Evolutionary conservation across 2,329 filamentous ascomycete species (phyloP), one percentile per base, ranked within the genome.

Genomic region (Diaporthe australafricana): DNA sequence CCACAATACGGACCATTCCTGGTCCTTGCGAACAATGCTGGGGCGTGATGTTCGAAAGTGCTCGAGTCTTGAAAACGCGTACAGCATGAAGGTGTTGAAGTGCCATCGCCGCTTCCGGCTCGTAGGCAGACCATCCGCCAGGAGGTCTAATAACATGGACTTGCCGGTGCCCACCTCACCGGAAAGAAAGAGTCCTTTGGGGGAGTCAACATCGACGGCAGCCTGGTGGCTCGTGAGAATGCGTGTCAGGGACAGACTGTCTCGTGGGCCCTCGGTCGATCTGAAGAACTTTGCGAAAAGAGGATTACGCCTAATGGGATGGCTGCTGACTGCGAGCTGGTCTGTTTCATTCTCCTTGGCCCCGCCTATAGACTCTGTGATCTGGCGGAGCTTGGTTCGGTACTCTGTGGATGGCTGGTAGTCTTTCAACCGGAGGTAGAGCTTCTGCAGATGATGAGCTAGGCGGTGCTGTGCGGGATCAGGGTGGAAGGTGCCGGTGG

Each of bases 71-170:
- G 93, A 91, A 57, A 95, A 87, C 0, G 90, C 91, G 75, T 95
- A 91, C 11, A 96, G 84, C 92, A 96, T 96, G 77, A 96, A 96
- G 0, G 92, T 94, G 79, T 94, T 94, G 82, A 95, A 96, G 78
- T 96, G 94, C 90, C 92, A 95, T 72, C 93, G 85, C 76, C 88
- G 86, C 83, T 96, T 96, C 77, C 90, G 91, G 55, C 86, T 84
- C 20, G 90, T 94, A 1, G 94, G 94, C 5, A 96, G 82, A 65
- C 92, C 92, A 66, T 94, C 91, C 17, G 93, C 92, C n/a, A 96
- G 89, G 0, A 96, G 83, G 77, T 96, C 93, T 17, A 95, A 87
- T n/a, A 96, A 87, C 92, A 96, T 95, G 6, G 90, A 93, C 80
- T 96, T 96, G 17, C 94, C 93, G 0, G 92, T 94, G 14, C 94